Evolutionary conservation across 2,329 filamentous ascomycete species (phyloP).

Genomic region (Fusarium virguliforme): DNA sequence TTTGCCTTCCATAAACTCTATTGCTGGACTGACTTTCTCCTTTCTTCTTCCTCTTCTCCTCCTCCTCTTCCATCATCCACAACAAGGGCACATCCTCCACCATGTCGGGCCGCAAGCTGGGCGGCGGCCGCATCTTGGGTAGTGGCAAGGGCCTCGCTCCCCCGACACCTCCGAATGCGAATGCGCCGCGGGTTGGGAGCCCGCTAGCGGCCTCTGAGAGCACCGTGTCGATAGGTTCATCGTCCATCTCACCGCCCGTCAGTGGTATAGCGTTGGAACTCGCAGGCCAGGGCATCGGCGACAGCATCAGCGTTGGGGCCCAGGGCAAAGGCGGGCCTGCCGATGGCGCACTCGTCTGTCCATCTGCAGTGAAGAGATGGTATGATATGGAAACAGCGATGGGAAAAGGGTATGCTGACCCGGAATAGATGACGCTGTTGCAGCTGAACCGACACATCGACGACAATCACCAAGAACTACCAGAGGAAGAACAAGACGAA

Average conservation of each 20-base stretch:
- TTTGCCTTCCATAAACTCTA: slow-evolving; percentile 33
- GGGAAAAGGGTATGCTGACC: not conserved
- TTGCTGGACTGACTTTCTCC: not conserved
- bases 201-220: slow-evolving; percentile 75
- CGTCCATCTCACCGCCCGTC: slow-evolving; percentile 73
- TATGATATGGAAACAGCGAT: slow-evolving; percentile 58
- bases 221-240: slow-evolving; percentile 83
- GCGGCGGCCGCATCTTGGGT: slow-evolving; percentile 92
- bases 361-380: slow-evolving; percentile 99
- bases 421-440: slow-evolving; percentile 83
- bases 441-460: slow-evolving; percentile 91
- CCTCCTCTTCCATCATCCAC: not conserved
- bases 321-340: slow-evolving; percentile 68
- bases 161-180: slow-evolving; percentile 61
- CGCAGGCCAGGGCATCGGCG: slow-evolving; percentile 80
- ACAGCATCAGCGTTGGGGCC: slow-evolving; percentile 80
- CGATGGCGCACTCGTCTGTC: slow-evolving; percentile 81
- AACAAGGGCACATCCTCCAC: slow-evolving; percentile 26
- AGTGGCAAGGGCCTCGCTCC: slow-evolving; percentile 87
- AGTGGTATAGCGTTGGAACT: slow-evolving; percentile 78
- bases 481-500: slow-evolving; percentile 91
- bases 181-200: slow-evolving; percentile 64
- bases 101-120: slow-evolving; percentile 90
- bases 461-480: slow-evolving; percentile 90
- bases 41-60: slow-evolving; percentile 3